Conservation (phyloP, 306 rosid species). For the Potentilla sterilis region DNA sequence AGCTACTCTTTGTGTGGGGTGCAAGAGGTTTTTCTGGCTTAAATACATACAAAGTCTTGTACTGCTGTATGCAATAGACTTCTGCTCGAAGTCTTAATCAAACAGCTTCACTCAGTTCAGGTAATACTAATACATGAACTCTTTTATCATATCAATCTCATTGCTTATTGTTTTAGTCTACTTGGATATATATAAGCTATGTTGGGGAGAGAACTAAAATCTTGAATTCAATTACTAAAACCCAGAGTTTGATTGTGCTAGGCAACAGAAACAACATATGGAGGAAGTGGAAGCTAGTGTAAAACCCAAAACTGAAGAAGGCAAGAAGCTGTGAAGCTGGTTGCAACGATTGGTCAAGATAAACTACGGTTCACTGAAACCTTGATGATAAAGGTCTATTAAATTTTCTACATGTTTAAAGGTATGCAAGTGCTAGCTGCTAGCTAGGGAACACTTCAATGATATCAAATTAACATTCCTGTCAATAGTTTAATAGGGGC, state of each 20-base stretch:
- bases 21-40: not conserved
- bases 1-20: not conserved
- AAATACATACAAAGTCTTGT: not conserved
- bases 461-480: not conserved
- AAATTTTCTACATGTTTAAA: not conserved
- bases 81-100: not conserved
- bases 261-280: not conserved
- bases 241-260: not conserved
- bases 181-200: not conserved
- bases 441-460: not conserved
- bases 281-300: not conserved
- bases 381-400: not conserved
- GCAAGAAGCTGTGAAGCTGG: conserved; percentile 11
- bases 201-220: not conserved
- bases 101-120: not conserved
- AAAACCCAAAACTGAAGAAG: conserved; percentile 17
- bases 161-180: not conserved
- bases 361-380: not conserved
- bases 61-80: not conserved
- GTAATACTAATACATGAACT: not conserved
- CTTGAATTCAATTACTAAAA: not conserved
- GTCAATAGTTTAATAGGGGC: not conserved
- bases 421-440: not conserved
- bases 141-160: not conserved
- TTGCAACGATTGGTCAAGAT: not conserved